phyloP scores from a whole-genome alignment of 495 filamentous ascomycete species.

The Aspergillus nidulans region DNA sequence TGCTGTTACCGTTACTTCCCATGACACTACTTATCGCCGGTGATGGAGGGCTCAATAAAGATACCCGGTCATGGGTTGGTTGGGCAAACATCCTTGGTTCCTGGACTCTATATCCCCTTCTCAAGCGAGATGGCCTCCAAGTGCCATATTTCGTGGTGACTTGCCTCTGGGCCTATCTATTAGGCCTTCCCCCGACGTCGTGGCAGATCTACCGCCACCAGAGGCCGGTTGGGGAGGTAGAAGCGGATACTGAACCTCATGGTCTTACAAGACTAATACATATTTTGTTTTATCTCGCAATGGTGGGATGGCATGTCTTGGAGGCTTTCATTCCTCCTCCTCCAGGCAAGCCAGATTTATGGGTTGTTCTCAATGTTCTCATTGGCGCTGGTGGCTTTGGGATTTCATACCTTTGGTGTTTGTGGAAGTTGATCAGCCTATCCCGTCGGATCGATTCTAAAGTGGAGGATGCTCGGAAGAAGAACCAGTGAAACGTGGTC shows the following conservation, averaged over 20 bases:
- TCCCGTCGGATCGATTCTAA: slow-evolving; percentile 36
- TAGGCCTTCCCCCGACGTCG: slow-evolving; percentile 78
- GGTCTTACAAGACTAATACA: slow-evolving; percentile 65
- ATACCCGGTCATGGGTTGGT: slow-evolving; percentile 80
- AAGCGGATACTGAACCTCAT: slow-evolving; percentile 38
- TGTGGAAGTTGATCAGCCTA: slow-evolving; percentile 64
- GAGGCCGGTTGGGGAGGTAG: slow-evolving; percentile 33
- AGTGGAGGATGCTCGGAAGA: slow-evolving; percentile 31
- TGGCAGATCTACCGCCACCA: slow-evolving; percentile 56
- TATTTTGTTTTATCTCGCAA: slow-evolving; percentile 65
- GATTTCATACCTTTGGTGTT: slow-evolving; percentile 85
- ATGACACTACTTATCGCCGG: slow-evolving; percentile 83
- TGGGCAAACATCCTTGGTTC: slow-evolving; percentile 87
- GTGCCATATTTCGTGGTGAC: slow-evolving; percentile 82
- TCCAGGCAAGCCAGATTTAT: slow-evolving; percentile 78
- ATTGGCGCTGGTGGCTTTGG: slow-evolving; percentile 81
- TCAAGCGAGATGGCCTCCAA: slow-evolving; percentile 75
- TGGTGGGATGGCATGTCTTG: slow-evolving; percentile 73
- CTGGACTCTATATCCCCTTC: slow-evolving; percentile 91
- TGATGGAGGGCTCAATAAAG: slow-evolving; percentile 67
- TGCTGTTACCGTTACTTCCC: slow-evolving; percentile 83
- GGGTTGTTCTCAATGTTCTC: slow-evolving; percentile 85
- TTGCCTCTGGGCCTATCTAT: slow-evolving; percentile 81
- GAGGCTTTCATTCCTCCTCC: slow-evolving; percentile 67
- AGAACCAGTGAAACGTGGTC: slow-evolving; percentile 31